Base-by-base conservation (phyloP, 331 rosid genomes). In the Saraca asoca region DNA sequence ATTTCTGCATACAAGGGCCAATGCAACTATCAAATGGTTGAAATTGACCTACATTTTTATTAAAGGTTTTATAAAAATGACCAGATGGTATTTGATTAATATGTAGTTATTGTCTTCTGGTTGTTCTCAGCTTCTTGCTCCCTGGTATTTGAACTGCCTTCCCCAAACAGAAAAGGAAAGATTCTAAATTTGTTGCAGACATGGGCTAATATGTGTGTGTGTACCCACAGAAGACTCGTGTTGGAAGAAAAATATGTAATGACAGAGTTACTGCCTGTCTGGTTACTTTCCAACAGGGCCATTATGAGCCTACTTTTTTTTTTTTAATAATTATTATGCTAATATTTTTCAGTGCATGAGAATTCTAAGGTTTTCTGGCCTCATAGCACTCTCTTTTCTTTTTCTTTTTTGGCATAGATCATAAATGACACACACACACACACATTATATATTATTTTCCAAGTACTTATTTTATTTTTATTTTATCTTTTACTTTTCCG, bases 401-500 rank as follows among this genome's bases (percentile, higher is more conserved):
- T 24, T 3, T 24, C 31, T 24, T 24, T 50, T 44, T 38, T 52
- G 63, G 62, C 46, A 62, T 68, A 13, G 53, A 59, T 29, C 51
- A 51, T 58, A n/a, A 18, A 24, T 24, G 31, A 24, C 31, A 24
- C 31, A 24, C 31, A 24, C 31, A 24, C 31, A 24, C 2, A 24
- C 31, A 24, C 3, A 24, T 24, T 24, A 24, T 3, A 24, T 24
- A 24, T 24, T 24, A 24, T 24, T 24, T 24, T 24, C 31, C 31
- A 24, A 24, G 3, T 24, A 24, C 2, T 43, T 24, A 13, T 15
- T 12, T 16, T 63, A 33, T 69, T 38, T 19, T 45, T 51, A 12
- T 58, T 9, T 31, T 12, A 66, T 56, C 58, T 62, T 70, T 73
- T 62, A 43, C 45, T 45, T 17, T 48, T 60, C 17, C 29, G 74